Evolutionary conservation across 352 stramenopile genomes (phyloP).

Genomic region (Phytophthora tentaculata): DNA sequence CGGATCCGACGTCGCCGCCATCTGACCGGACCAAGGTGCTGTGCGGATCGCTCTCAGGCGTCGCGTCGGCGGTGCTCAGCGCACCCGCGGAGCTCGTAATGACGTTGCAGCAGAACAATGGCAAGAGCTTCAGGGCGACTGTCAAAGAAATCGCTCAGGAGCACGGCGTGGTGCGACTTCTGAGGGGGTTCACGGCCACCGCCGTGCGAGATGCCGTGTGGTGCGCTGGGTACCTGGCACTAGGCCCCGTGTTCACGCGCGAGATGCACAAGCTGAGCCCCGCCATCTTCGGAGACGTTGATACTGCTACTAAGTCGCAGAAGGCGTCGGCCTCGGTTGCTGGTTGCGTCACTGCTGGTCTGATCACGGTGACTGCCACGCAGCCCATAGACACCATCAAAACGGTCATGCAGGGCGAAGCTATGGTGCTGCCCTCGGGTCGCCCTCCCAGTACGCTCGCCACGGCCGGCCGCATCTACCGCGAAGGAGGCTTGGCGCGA

Average conservation of each 20-base stretch:
- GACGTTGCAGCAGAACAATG: slow-evolving; percentile 88
- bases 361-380: slow-evolving; percentile 77
- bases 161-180: slow-evolving; percentile 57
- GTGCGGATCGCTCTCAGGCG: slow-evolving; percentile 63
- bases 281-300: slow-evolving; percentile 54
- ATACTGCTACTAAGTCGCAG: slow-evolving; percentile 65
- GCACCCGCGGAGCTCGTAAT: slow-evolving; percentile 83
- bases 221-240: slow-evolving; percentile 81
- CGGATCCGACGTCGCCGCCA: slow-evolving; percentile 2
- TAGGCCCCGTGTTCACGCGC: slow-evolving; percentile 74
- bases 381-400: slow-evolving; percentile 87
- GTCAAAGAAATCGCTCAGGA: slow-evolving; percentile 59
- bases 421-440: slow-evolving; percentile 48
- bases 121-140: slow-evolving; percentile 66
- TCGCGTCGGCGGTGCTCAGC: slow-evolving; percentile 68
- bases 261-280: slow-evolving; percentile 65
- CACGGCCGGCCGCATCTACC: slow-evolving; percentile 55
- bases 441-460: slow-evolving; percentile 49
- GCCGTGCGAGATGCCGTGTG: slow-evolving; percentile 71
- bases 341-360: slow-evolving; percentile 70
- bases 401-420: slow-evolving; percentile 86
- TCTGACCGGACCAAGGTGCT: slow-evolving; percentile 68
- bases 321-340: slow-evolving; percentile 63
- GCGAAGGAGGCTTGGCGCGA: slow-evolving; percentile 48
- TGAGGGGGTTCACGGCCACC: slow-evolving; percentile 66